Evolutionary conservation across 768 basidiomycete genomes (phyloP).

Genomic region (Lactarius sanguifluus): DNA sequence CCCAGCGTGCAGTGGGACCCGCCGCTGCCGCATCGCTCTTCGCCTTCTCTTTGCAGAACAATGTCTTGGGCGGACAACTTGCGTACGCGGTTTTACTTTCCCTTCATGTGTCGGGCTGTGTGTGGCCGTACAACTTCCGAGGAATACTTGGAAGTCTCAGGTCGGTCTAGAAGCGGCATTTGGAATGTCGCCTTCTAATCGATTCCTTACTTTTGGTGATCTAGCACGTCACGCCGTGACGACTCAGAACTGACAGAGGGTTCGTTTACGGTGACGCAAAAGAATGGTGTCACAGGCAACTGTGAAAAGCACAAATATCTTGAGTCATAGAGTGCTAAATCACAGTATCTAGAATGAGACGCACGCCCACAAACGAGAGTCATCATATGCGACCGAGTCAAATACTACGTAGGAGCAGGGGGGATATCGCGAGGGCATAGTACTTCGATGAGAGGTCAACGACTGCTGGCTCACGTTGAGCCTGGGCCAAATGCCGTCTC

Average conservation of each 20-base stretch:
- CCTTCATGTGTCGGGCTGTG: background rate
- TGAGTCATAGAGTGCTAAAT: too few relatives aligned
- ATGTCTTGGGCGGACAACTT: slow-evolving; percentile 47
- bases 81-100: slow-evolving; percentile 37
- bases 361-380: too few relatives aligned
- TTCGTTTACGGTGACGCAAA: background rate
- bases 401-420: background rate
- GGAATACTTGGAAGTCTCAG: background rate
- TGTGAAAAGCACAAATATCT: background rate
- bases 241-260: background rate
- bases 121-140: background rate
- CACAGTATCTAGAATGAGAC: too few relatives aligned
- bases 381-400: background rate
- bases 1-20: slow-evolving; percentile 45
- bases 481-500: background rate
- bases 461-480: slow-evolving; percentile 1
- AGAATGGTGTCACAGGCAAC: too few relatives aligned
- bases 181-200: background rate
- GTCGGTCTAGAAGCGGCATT: background rate
- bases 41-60: slow-evolving; percentile 47
- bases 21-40: slow-evolving; percentile 44
- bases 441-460: background rate
- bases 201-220: background rate
- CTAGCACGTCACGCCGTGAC: background rate
- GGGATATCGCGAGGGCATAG: background rate